Percentiles rank a stretch among this genome's conserved stretches.
Evolutionary conservation across 805 yeast species (phyloP).

Genomic region (Maudiozyma turicensis): DNA sequence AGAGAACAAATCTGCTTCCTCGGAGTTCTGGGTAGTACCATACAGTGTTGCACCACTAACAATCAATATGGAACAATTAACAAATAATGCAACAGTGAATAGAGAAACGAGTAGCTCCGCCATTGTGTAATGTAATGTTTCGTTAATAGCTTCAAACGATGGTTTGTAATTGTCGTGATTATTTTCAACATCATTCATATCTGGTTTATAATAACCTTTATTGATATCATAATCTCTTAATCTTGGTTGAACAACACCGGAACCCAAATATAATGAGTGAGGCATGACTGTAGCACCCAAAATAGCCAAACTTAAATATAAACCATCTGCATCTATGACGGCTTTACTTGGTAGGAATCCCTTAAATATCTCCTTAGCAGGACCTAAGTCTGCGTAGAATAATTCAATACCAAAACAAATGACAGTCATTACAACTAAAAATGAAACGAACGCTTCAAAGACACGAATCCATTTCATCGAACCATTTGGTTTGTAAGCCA

Average conservation of each 20-base stretch:
- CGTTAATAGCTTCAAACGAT: constrained; percentile 69
- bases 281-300: constrained; percentile 96
- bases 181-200: constrained; percentile 27
- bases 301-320: constrained; percentile 74
- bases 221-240: constrained; percentile 67
- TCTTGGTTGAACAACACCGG: constrained; percentile 82
- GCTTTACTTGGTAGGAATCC: constrained; percentile 55
- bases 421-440: constrained; percentile 72
- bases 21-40: constrained; percentile 45
- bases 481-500: constrained; percentile 82
- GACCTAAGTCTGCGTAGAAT: constrained; percentile 48
- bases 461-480: constrained; percentile 66
- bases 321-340: constrained; percentile 49
- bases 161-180: constrained; percentile 53
- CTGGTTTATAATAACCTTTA: constrained; percentile 48
- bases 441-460: constrained; percentile 74
- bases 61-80: constrained; percentile 78
- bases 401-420: constrained; percentile 76
- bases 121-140: constrained; percentile 72
- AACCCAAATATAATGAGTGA: constrained; percentile 78
- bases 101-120: constrained; percentile 74
- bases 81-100: constrained; percentile 84
- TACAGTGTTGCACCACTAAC: constrained; percentile 85
- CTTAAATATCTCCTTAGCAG: constrained; percentile 50
- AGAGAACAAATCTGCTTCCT: constrained; percentile 73